Conservation (phyloP, 176 grass and related monocot genomes). For the Carex myosuroides region DNA sequence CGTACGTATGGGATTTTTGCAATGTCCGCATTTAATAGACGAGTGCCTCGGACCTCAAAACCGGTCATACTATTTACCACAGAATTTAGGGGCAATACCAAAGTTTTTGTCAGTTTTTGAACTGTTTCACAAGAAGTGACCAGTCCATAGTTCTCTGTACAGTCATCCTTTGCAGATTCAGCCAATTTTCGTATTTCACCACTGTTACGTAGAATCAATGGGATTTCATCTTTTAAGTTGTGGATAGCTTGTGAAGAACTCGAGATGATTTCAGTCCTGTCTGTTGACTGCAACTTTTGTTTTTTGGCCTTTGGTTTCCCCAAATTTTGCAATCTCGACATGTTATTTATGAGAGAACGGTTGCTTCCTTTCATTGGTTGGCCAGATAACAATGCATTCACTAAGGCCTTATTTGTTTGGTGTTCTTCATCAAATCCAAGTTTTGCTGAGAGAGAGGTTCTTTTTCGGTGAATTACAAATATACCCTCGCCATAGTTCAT, state of each 20-base stretch:
- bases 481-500: neutral
- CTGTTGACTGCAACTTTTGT: slow-evolving; percentile 1
- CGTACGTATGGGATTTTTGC: neutral
- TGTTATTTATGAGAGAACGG: slow-evolving; percentile 13
- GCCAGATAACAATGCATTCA: slow-evolving; percentile 4
- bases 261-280: neutral
- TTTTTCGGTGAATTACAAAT: slow-evolving; percentile 2
- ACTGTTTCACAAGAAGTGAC: neutral
- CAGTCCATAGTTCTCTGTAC: neutral
- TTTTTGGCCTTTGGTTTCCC: slow-evolving; percentile 8
- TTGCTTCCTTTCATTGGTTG: slow-evolving; percentile 10
- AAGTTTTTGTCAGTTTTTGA: neutral
- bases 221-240: neutral
- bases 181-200: slow-evolving; percentile 17
- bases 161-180: neutral
- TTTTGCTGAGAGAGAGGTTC: neutral
- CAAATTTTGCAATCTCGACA: neutral
- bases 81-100: slow-evolving; percentile 3
- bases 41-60: neutral
- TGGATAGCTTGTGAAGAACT: slow-evolving; percentile 3
- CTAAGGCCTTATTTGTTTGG: neutral
- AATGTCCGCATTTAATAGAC: neutral
- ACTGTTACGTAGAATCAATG: slow-evolving; percentile 7
- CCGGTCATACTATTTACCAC: neutral
- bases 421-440: neutral